Base-by-base conservation (phyloP, 345 rosid genomes). In the Euphorbia peplus region DNA sequence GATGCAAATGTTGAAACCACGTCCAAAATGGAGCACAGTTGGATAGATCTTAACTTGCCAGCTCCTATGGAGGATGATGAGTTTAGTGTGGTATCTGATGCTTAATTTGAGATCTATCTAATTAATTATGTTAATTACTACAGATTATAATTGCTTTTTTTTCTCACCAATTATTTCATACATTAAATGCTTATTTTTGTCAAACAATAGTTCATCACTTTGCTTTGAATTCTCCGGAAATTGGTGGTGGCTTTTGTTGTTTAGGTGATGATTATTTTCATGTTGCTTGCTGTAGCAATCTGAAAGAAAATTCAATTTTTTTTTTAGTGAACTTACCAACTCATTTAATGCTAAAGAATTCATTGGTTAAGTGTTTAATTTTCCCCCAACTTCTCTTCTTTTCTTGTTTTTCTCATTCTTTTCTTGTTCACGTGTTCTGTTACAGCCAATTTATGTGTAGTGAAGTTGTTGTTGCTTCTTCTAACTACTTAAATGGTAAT, bases 41-140 rank as follows among this genome's bases (percentile, higher is more conserved):
- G 64, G 50, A 70, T 74, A 57, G 82, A 79, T 74, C 82, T 79
- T 50, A 79, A 79, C 78, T 58, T 74, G 67, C 79, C 82, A 12
- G 82, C 78, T 61, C 66, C 73, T 28, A 51, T 22, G 60, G 82
- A 75, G 37, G 82, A 79, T 13, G 82, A 79, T 11, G 82, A 67
- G 28, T 75, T 50, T 28, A 79, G 79, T 24, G 79, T 58, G 28
- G 82, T 79, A 18, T 75, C 71, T 29, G 79, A 79, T 63, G 78
- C 73, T 4, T 73, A 41, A 66, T 37, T 57, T 64, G 59, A 59
- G 75, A 72, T 72, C 75, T 57, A 62, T 19, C 19, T 12, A 22
- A 42, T 18, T 47, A 25, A 48, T 26, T 47, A 11, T 37, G 24
- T 54, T 70, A 65, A 59, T 26, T 35, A 21, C 14, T 35, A 21